Percentiles rank a stretch among this genome's conserved stretches.
Conservation (phyloP, 2,329 filamentous ascomycete species). For the Diaporthe batatas region DNA sequence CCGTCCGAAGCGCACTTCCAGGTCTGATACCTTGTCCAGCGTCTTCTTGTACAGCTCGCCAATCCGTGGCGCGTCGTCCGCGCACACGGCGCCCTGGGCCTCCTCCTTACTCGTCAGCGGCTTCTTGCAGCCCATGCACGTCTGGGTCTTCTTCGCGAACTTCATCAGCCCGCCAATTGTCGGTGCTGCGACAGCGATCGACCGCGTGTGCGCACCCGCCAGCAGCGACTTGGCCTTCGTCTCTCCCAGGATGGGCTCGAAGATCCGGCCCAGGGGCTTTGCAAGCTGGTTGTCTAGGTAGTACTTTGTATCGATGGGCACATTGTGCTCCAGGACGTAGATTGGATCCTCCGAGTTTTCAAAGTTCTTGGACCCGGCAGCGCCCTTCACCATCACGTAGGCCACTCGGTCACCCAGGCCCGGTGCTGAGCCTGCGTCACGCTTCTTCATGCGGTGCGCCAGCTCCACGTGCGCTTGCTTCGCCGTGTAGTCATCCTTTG, state of each 20-base stretch:
- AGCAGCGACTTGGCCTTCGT: conserved; percentile 89
- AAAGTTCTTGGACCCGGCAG: conserved; percentile 91
- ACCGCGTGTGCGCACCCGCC: conserved; percentile 93
- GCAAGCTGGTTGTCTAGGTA: conserved; percentile 98
- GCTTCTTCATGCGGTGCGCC: conserved; percentile 95
- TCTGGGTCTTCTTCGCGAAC: conserved; percentile 97
- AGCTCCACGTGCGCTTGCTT: conserved; percentile 98
- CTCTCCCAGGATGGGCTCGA: conserved; percentile 96
- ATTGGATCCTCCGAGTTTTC: conserved; percentile 98
- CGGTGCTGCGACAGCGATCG: conserved; percentile 91
- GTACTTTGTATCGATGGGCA: conserved; percentile 98
- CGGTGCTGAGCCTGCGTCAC: conserved; percentile 93
- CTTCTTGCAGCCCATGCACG: conserved; percentile 99
- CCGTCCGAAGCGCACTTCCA: conserved; percentile 92
- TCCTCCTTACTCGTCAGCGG: conserved; percentile 86
- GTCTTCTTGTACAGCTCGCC: conserved; percentile 96
- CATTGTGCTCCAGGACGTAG: conserved; percentile 96
- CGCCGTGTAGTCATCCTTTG: conserved; percentile 88
- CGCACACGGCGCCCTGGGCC: conserved; percentile 86
- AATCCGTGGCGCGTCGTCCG: conserved; percentile 84
- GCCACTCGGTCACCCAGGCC: conserved; percentile 95
- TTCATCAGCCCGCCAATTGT: conserved; percentile 96
- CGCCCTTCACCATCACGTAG: conserved; percentile 96
- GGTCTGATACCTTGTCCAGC: conserved; percentile 86
- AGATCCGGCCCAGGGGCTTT: conserved; percentile 94